These are phyloP conservation scores for Botrytis porri DNA, from an alignment of 2,329 filamentous ascomycete genomes.

Conservation along the genomic window DNA sequence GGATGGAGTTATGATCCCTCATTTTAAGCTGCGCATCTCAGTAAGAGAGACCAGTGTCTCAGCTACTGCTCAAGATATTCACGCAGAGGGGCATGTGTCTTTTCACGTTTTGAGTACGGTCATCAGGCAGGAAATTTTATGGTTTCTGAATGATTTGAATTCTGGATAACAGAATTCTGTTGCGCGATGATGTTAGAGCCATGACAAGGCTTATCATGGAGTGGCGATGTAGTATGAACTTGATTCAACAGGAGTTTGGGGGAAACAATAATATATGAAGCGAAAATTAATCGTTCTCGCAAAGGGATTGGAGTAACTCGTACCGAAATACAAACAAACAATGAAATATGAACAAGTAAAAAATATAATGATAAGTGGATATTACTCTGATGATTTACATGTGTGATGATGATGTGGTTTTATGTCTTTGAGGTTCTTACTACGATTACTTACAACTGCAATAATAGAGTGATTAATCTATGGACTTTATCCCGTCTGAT, in stretches of 20 bases:
- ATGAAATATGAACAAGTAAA: background rate
- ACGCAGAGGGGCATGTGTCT: background rate
- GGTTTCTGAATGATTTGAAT: background rate
- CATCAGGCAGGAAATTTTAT: background rate
- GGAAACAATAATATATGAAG: background rate
- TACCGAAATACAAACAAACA: background rate
- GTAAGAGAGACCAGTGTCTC: background rate
- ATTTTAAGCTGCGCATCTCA: conserved; percentile 27
- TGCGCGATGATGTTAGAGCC: background rate
- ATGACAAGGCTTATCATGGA: background rate
- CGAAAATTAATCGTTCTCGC: conserved; percentile 16
- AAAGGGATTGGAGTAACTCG: background rate
- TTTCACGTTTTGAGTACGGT: background rate
- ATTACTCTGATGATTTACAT: background rate
- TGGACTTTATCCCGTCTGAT: background rate
- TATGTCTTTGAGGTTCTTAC: background rate
- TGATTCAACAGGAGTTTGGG: background rate
- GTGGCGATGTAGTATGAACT: background rate
- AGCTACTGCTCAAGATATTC: background rate
- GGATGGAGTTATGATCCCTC: conserved; percentile 68
- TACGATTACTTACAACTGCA: background rate
- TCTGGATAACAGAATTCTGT: background rate
- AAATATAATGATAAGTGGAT: background rate
- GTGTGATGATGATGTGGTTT: background rate
- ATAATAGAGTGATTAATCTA: background rate